Conservation (phyloP, 805 yeast species). For the Candida adriatica region DNA sequence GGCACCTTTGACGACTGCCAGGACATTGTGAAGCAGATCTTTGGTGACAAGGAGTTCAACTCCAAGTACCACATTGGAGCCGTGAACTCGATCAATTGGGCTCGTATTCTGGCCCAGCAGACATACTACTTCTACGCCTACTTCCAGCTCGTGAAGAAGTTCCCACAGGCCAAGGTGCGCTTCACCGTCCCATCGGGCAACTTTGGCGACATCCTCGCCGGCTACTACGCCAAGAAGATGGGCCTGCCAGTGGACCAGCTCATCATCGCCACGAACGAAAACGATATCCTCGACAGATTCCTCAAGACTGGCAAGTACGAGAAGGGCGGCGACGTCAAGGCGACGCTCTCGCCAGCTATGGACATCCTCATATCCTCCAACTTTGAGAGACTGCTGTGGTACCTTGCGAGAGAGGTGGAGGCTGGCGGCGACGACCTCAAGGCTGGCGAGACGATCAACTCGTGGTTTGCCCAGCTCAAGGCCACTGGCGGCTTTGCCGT, state of each 20-base stretch:
- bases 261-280: conserved; percentile 92
- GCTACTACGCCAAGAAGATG: conserved; percentile 91
- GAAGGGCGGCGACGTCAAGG: conserved; percentile 69
- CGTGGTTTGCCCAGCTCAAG: conserved; percentile 78
- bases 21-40: conserved; percentile 88
- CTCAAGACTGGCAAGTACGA: conserved; percentile 80
- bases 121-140: conserved; percentile 93
- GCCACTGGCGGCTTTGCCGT: conserved; percentile 70
- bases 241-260: conserved; percentile 85
- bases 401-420: conserved; percentile 68
- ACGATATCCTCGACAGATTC: conserved; percentile 92
- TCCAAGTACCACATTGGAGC: conserved; percentile 92
- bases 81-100: conserved; percentile 98
- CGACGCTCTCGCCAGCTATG: conserved; percentile 97
- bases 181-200: conserved; percentile 97
- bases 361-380: conserved; percentile 93
- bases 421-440: conserved; percentile 42
- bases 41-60: conserved; percentile 86
- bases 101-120: conserved; percentile 94
- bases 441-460: conserved; percentile 67
- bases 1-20: conserved; percentile 99
- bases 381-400: conserved; percentile 96
- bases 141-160: conserved; percentile 54
- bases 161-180: conserved; percentile 44
- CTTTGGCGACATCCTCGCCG: conserved; percentile 97